Percentiles rank a stretch among this genome's conserved stretches.
Evolutionary conservation across 2,329 filamentous ascomycete species (phyloP).

Genomic region (Talaromyces rugulosus): DNA sequence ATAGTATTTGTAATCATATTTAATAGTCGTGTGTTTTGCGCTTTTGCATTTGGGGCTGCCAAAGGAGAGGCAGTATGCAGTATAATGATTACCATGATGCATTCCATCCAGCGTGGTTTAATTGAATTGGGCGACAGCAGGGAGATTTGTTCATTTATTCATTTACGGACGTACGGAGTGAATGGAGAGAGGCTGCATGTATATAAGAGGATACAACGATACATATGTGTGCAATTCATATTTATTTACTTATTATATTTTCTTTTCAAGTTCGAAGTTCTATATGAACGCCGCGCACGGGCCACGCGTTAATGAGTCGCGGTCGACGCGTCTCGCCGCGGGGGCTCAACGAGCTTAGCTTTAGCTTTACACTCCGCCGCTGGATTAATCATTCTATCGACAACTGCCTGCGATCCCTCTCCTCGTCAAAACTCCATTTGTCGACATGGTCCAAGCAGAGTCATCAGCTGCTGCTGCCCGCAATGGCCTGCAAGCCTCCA

Average conservation of each 20-base stretch:
- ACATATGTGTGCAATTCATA: neutral
- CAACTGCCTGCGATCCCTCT: neutral
- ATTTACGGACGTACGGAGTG: neutral
- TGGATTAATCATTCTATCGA: neutral
- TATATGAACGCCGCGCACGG: neutral
- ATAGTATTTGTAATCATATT: neutral
- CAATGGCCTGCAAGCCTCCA: conserved; percentile 37
- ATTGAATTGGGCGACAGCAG: neutral
- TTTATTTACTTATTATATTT: neutral
- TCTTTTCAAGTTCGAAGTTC: neutral
- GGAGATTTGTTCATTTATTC: neutral
- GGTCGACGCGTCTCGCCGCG: neutral
- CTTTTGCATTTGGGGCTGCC: neutral
- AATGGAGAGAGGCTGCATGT: neutral
- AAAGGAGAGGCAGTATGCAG: neutral
- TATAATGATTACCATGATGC: neutral
- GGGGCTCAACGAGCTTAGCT: neutral
- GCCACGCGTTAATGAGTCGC: neutral
- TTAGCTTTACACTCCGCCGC: neutral
- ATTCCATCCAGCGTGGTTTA: neutral
- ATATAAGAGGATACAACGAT: neutral
- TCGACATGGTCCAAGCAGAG: conserved; percentile 42
- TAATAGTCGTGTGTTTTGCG: neutral
- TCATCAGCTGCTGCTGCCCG: conserved; percentile 42
- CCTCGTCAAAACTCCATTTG: neutral